phyloP scores from a whole-genome alignment of 2,329 filamentous ascomycete species.

The Aureobasidium namibiae region DNA sequence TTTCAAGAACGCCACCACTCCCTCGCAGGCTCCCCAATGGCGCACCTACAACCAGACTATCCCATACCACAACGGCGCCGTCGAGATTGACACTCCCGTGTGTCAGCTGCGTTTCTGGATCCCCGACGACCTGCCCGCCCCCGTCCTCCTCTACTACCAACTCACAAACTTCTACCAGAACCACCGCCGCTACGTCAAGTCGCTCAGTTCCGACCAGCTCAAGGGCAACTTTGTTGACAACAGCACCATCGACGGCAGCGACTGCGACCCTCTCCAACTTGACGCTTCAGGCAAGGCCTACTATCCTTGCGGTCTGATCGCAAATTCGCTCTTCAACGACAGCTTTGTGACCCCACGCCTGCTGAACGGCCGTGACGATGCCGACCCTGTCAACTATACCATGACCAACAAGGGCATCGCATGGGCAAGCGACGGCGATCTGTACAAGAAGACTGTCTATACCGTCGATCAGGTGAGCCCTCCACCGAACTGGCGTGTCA shows the following conservation, averaged over 20 bases:
- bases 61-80: constrained; percentile 20
- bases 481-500: constrained; percentile 74
- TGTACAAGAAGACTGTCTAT: constrained; percentile 68
- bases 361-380: constrained; percentile 42
- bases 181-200: constrained; percentile 90
- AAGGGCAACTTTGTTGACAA: constrained; percentile 59
- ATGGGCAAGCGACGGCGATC: constrained; percentile 72
- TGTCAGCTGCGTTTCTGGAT: constrained; percentile 75
- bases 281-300: constrained; percentile 55
- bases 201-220: constrained; percentile 74
- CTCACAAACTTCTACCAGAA: constrained; percentile 99
- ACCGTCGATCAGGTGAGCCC: constrained; percentile 59
- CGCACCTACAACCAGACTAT: constrained; percentile 14
- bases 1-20: constrained; percentile 51
- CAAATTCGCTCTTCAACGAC: constrained; percentile 96
- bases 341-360: constrained; percentile 62
- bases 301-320: constrained; percentile 92
- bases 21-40: constrained; percentile 23
- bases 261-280: constrained; percentile 62
- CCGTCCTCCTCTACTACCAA: constrained; percentile 88
- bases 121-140: constrained; percentile 68
- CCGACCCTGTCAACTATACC: constrained; percentile 48
- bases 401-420: constrained; percentile 77
- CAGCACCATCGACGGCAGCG: constrained; percentile 54
- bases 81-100: constrained; percentile 32